phyloP scores from a whole-genome alignment of 208 protist species.

The Crithidia sp. region DNA sequence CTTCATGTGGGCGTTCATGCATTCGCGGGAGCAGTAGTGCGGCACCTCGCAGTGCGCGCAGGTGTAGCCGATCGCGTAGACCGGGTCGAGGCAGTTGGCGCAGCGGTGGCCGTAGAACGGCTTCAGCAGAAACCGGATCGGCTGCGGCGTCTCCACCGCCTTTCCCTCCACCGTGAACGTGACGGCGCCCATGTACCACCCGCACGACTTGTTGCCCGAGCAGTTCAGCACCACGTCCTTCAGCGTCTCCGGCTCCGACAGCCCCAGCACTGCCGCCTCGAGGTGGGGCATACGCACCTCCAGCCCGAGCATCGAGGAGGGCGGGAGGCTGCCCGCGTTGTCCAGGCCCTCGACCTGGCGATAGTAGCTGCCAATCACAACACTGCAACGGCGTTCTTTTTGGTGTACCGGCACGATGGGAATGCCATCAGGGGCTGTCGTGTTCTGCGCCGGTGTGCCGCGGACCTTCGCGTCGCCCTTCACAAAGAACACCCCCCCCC shows the following conservation, averaged over 20 bases:
- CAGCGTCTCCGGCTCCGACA: conserved; percentile 52
- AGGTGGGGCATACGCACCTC: conserved; percentile 78
- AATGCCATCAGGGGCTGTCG: conserved; percentile 57
- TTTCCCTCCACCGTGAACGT: conserved; percentile 42
- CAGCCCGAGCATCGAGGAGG: conserved; percentile 61
- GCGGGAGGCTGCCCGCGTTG: conserved; percentile 20
- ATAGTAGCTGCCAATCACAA: conserved; percentile 63
- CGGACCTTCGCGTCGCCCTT: conserved; percentile 75
- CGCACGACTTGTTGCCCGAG: conserved; percentile 71
- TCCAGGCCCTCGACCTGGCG: conserved; percentile 43
- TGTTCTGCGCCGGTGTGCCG: conserved; percentile 41
- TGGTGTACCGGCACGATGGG: conserved; percentile 72
- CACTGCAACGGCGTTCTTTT: conserved; percentile 53
- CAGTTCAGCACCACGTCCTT: conserved; percentile 80
- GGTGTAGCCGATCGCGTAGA: conserved; percentile 81
- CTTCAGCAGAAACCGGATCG: conserved; percentile 77
- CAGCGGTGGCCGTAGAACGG: conserved; percentile 75
- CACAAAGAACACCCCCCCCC: conserved; percentile 82
- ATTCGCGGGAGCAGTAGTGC: conserved; percentile 83
- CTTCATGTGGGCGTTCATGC: conserved; percentile 75
- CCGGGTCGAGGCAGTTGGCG: conserved; percentile 85
- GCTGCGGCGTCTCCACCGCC: conserved; percentile 43
- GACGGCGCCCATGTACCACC: conserved; percentile 81
- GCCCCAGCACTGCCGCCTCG: conserved; percentile 70
- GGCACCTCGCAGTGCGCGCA: conserved; percentile 80